These are phyloP conservation scores for Hippophae gyantsensis DNA, from an alignment of 306 rosid genomes.

Conservation along the genomic window DNA sequence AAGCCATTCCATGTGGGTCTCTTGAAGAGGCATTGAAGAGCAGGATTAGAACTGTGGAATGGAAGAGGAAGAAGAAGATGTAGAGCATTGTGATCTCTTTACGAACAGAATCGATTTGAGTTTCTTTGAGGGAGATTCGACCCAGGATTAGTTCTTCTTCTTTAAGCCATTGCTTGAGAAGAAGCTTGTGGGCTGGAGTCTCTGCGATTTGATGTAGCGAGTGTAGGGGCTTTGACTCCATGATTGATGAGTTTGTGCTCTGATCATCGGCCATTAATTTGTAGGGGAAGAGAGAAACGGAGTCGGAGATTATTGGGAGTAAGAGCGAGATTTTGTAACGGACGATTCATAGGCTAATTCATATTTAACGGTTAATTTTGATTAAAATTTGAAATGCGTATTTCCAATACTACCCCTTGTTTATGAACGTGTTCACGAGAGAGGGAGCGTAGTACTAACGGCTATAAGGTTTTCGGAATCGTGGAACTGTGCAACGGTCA, in stretches of 20 bases:
- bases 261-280: constrained; percentile 43
- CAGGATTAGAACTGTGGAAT: constrained; percentile 61
- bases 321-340: background rate
- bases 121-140: constrained; percentile 61
- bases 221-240: constrained; percentile 69
- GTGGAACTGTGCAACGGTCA: too few relatives aligned
- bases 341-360: background rate
- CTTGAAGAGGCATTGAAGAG: constrained; percentile 51
- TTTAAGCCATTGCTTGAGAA: constrained; percentile 91
- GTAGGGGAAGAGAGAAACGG: background rate
- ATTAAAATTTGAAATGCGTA: background rate
- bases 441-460: background rate
- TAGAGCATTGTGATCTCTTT: constrained; percentile 68
- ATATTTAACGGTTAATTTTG: constrained; percentile 56
- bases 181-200: constrained; percentile 91
- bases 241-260: constrained; percentile 35
- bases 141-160: constrained; percentile 75
- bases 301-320: constrained; percentile 9
- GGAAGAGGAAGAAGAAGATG: constrained; percentile 93
- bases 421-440: background rate
- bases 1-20: constrained; percentile 18
- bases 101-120: constrained; percentile 63
- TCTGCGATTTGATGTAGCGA: constrained; percentile 93
- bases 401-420: constrained; percentile 21
- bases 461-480: too few relatives aligned